Conservation (phyloP, 2,329 filamentous ascomycete species). For the Xylaria sp. region DNA sequence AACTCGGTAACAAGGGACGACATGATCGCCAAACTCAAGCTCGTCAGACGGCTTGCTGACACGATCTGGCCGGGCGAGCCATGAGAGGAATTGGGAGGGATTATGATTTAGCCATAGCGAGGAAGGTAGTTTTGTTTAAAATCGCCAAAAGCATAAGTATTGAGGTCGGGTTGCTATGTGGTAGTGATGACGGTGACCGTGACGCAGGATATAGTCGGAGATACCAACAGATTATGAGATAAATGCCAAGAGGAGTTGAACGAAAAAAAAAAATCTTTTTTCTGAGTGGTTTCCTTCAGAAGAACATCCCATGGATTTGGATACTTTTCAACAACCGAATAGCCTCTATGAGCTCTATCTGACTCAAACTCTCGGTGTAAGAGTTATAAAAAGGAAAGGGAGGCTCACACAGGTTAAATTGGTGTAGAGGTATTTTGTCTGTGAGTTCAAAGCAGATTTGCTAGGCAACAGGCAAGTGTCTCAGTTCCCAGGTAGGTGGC, state of each 20-base stretch:
- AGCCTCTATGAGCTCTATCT: background rate
- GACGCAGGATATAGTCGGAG: constrained; percentile 15
- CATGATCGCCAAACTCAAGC: constrained; percentile 77
- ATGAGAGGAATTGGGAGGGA: constrained; percentile 33
- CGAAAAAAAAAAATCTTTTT: no score
- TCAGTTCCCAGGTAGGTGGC: background rate
- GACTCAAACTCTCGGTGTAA: no score
- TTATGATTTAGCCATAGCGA: background rate
- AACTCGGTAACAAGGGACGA: constrained; percentile 76
- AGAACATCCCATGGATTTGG: background rate
- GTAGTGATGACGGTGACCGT: background rate
- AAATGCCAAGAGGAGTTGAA: background rate
- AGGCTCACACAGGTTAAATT: no score
- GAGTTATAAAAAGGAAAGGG: no score
- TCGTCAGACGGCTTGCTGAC: constrained; percentile 78
- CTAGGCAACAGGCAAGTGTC: no score
- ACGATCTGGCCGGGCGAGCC: constrained; percentile 71
- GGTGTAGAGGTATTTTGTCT: no score
- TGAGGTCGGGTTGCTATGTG: no score
- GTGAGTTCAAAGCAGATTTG: no score
- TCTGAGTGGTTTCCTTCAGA: no score
- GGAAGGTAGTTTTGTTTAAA: background rate
- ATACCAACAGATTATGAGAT: background rate
- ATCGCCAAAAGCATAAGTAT: no score
- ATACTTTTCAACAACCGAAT: background rate